phyloP scores from a whole-genome alignment of 2,329 filamentous ascomycete species.

The Mollisiaceae sp. region DNA sequence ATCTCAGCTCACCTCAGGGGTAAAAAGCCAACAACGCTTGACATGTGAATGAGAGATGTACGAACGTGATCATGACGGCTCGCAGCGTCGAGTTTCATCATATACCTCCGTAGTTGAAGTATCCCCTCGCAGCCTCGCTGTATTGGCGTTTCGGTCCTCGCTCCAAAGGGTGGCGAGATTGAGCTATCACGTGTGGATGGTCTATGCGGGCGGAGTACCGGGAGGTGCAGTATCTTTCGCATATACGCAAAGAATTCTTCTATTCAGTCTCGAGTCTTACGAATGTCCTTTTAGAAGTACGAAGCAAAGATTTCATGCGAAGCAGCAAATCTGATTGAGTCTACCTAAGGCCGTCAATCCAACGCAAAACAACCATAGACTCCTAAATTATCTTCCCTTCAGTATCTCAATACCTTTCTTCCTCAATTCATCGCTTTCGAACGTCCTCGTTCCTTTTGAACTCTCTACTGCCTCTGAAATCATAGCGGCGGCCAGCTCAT shows the following conservation, averaged over 20 bases:
- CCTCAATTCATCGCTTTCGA: conserved; percentile 17
- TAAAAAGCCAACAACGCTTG: conserved; percentile 7
- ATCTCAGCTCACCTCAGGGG: conserved; percentile 19
- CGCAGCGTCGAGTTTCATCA: conserved; percentile 1
- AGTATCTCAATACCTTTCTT: conserved; percentile 9
- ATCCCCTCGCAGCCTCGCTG: not conserved
- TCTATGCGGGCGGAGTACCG: too few species aligned
- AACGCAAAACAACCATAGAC: not conserved
- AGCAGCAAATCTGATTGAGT: not conserved
- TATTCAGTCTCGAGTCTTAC: not conserved
- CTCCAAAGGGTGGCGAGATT: conserved; percentile 19
- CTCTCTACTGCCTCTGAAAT: conserved; percentile 12
- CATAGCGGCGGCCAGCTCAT: conserved; percentile 26
- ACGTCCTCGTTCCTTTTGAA: conserved; percentile 12
- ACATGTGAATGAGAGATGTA: conserved; percentile 24
- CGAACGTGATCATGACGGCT: conserved; percentile 20
- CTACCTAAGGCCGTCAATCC: not conserved
- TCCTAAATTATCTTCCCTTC: not conserved
- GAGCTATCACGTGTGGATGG: not conserved
- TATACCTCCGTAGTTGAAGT: not conserved
- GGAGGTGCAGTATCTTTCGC: not conserved
- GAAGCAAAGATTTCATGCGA: not conserved
- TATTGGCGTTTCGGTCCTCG: conserved; percentile 16
- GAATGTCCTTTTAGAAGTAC: not conserved
- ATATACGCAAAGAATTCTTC: not conserved